These are phyloP conservation scores for Cladosporium austrohemisphaericum DNA, from an alignment of 2,329 filamentous ascomycete species.

Conservation along the genomic window DNA sequence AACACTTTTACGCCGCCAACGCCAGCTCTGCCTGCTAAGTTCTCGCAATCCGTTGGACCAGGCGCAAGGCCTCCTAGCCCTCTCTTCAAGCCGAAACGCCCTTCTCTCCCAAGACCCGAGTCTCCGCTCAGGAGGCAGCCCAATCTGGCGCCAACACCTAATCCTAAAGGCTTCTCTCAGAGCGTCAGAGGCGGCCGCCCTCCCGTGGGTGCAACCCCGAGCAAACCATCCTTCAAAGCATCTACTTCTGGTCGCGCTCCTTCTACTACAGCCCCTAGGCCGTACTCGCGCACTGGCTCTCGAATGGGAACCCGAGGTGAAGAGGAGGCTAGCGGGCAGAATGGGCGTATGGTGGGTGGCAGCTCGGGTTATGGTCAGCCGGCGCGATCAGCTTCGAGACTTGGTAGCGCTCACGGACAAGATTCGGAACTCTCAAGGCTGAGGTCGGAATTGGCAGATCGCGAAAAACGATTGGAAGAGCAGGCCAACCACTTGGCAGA, in stretches of 20 bases:
- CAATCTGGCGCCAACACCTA: constrained; percentile 52
- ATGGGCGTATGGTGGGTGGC: constrained; percentile 35
- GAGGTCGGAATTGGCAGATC: constrained; percentile 71
- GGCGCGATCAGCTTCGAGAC: constrained; percentile 35
- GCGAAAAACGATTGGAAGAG: constrained; percentile 82
- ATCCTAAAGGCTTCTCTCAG: constrained; percentile 53
- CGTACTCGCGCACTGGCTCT: constrained; percentile 48
- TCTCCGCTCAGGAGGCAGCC: constrained; percentile 71
- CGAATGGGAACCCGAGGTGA: constrained; percentile 40
- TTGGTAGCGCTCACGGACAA: constrained; percentile 30
- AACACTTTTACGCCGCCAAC: constrained; percentile 53
- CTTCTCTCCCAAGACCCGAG: constrained; percentile 81
- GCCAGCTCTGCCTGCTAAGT: constrained; percentile 56
- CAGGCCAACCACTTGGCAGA: constrained; percentile 78
- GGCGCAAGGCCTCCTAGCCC: constrained; percentile 66
- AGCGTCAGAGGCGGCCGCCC: constrained; percentile 47
- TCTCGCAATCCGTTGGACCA: constrained; percentile 83
- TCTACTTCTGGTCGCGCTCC: constrained; percentile 53
- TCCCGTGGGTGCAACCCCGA: constrained; percentile 35
- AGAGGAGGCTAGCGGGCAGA: constrained; percentile 23
- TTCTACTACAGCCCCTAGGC: constrained; percentile 39
- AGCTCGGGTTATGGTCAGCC: constrained; percentile 40
- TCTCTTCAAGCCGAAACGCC: constrained; percentile 64
- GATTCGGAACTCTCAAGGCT: constrained; percentile 73
- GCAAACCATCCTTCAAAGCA: constrained; percentile 27